Conservation (phyloP, 2,329 filamentous ascomycete species). For the Lecanosticta acicola region DNA sequence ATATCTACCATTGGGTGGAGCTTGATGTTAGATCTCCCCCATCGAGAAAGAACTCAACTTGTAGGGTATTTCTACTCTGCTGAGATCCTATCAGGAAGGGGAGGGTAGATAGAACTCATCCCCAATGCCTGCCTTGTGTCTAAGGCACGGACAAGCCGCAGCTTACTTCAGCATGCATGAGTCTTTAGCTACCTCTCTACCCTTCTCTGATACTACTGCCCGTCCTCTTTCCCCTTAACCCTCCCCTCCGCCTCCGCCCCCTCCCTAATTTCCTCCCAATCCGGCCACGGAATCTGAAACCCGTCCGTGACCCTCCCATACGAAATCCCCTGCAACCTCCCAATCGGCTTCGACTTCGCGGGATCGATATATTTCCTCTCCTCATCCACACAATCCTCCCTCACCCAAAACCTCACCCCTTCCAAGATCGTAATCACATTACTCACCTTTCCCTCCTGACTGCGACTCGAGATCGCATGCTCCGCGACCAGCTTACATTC, state of each 20-base stretch:
- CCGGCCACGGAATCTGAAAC: constrained; percentile 61
- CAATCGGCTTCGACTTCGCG: constrained; percentile 62
- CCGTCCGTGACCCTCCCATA: constrained; percentile 66
- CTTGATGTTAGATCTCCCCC: too few relatives aligned
- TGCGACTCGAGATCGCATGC: constrained; percentile 67
- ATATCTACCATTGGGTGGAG: too few relatives aligned
- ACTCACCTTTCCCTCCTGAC: constrained; percentile 64
- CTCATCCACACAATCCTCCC: constrained; percentile 77
- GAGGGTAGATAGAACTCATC: too few relatives aligned
- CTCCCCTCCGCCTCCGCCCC: constrained; percentile 50
- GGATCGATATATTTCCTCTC: constrained; percentile 67
- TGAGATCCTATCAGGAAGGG: too few relatives aligned
- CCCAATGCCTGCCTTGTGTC: too few relatives aligned
- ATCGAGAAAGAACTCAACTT: too few relatives aligned
- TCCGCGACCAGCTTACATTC: constrained; percentile 43
- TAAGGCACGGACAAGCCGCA: too few relatives aligned
- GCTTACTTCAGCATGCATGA: too few relatives aligned
- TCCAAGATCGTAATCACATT: constrained; percentile 55
- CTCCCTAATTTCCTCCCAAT: constrained; percentile 36
- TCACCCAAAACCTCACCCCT: constrained; percentile 76
- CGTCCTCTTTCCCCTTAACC: constrained; percentile 39
- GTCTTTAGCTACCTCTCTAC: too few relatives aligned
- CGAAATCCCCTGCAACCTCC: constrained; percentile 73
- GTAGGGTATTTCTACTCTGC: too few relatives aligned
- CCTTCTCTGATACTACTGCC: constrained; percentile 34